phyloP scores from a whole-genome alignment of 108 stramenopile genomes.

The Skeletonema marinoi region DNA sequence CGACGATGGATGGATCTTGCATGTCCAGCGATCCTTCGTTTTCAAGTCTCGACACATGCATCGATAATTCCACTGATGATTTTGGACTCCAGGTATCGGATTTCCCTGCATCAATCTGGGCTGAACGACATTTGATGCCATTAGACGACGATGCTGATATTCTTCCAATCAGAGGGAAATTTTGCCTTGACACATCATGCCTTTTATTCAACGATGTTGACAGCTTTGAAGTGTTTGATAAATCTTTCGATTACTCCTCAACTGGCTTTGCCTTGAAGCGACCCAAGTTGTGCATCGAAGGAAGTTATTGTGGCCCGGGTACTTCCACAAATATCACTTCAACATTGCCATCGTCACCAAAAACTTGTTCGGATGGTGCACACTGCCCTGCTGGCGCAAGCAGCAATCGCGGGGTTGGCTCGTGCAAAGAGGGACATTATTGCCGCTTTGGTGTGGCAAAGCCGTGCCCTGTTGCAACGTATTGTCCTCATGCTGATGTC shows the following conservation, averaged over 20 bases:
- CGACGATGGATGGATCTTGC: constrained; percentile 33
- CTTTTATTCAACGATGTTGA: constrained; percentile 61
- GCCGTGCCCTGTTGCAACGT: constrained; percentile 72
- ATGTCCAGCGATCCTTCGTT: constrained; percentile 16
- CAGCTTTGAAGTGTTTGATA: constrained; percentile 56
- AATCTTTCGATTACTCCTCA: constrained; percentile 69
- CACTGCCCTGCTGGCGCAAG: constrained; percentile 73
- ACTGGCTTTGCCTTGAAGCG: constrained; percentile 47
- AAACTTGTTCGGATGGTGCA: constrained; percentile 41
- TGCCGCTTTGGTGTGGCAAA: constrained; percentile 56
- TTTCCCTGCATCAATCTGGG: constrained; percentile 43
- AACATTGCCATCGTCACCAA: constrained; percentile 36
- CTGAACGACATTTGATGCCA: constrained; percentile 45
- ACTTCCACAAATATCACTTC: constrained; percentile 25
- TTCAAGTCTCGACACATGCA: constrained; percentile 55
- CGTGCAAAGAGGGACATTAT: constrained; percentile 78
- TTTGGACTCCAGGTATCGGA: constrained; percentile 50
- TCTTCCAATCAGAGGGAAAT: constrained; percentile 55
- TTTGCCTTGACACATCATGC: constrained; percentile 51
- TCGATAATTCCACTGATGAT: constrained; percentile 73
- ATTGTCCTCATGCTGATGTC: constrained; percentile 79
- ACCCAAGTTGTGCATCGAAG: constrained; percentile 69
- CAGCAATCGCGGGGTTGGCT: constrained; percentile 67
- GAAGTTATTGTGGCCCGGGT: constrained; percentile 73
- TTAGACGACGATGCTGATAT: constrained; percentile 50